Base-by-base conservation (phyloP, 192 early-diverging fungal species). In the Kappamyces sp. region DNA sequence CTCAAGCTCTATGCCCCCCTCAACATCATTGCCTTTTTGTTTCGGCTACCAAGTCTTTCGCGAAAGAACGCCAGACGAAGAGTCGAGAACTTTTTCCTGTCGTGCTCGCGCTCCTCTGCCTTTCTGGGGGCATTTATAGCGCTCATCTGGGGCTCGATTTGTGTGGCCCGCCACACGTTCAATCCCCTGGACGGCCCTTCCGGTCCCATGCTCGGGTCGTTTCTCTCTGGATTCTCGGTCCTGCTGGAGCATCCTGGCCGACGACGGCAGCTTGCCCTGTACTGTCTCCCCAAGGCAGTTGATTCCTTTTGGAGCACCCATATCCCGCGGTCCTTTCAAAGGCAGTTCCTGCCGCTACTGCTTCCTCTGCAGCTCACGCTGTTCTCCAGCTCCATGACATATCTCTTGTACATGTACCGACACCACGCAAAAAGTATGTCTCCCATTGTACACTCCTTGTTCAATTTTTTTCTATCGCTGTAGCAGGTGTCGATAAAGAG, bases 81-180 rank as follows among this genome's bases (percentile, higher is more conserved):
- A 5, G 9, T 55, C 53, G n/a, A 10, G 13, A 8, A 9, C 9
- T 10, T 15, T 8, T 5, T 33, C 9, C 5, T 55, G 7, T n/a
- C 7, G 5, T n/a, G 32, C 5, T 5, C 15, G 7, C 53, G 39
- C 9, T 55, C 53, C 7, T 55, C 53, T 32, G 12, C 53, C 9
- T 55, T 55, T 1, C 39, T 55, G 6, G 53, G 32, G 5, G 8
- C 53, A 5, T 55, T 55, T 36, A 55, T 55, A 8, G 8, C 9
- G 0, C 8, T 55, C 36, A 40, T 35, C 39, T 41, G 34, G 53
- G 53, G 32, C 13, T 6, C 53, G 32, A 55, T 55, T 32, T 40
- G 33, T 12, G 40, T 32, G 10, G 8, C 5, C 9, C 33, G 53
- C 33, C 34, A 40, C 5, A 8, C 31, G 12, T 7, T 5, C 8